Base-by-base conservation (phyloP, 208 protist genomes). In the Porcisia hertigi region DNA sequence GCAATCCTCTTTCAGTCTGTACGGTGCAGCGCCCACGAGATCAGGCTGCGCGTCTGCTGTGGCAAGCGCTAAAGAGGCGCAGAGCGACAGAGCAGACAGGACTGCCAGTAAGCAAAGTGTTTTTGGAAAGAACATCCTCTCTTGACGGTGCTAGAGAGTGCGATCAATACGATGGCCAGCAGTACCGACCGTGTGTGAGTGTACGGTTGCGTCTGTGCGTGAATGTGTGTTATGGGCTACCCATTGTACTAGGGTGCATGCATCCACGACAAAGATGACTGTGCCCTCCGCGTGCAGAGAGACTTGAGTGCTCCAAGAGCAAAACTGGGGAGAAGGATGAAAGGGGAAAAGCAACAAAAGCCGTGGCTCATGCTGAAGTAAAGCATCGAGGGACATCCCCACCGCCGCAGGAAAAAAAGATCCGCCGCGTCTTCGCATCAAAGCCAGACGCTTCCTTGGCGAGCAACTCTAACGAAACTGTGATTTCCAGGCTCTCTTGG, bases 1-100 rank as follows among this genome's bases (percentile, higher is more conserved):
- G 57, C 77, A 76, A 73, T 72, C 62, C 43, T 30, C 71, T n/a
- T 47, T 55, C 12, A 81, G 30, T 6, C 23, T 64, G 57, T 81
- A 72, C 34, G 57, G 77, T 49, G n/a, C 53, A 0, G 62, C 2
- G n/a, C 36, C 69, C 11, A 55, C n/a, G 30, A 43, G 65, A 11
- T 65, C 49, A 3, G 63, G 18, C 14, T 36, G 45, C 30, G 34
- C 67, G 30, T 39, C 47, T 14, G 30, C 34, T 18, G 30, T 41
- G 49, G 67, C 11, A 34, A 57, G 25, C 45, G 52, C 67, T 7
- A 69, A 47, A 57, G 49, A 30, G 23, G 30, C 52, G 49, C 67
- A 43, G 45, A 70, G 45, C 45, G 25, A 16, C 25, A 45, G 25
- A 5, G 36, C 49, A 9, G 52, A 23, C 34, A 71, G 3, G 1